Conservation (phyloP, 208 protist species). For the Crithidia bombi region DNA sequence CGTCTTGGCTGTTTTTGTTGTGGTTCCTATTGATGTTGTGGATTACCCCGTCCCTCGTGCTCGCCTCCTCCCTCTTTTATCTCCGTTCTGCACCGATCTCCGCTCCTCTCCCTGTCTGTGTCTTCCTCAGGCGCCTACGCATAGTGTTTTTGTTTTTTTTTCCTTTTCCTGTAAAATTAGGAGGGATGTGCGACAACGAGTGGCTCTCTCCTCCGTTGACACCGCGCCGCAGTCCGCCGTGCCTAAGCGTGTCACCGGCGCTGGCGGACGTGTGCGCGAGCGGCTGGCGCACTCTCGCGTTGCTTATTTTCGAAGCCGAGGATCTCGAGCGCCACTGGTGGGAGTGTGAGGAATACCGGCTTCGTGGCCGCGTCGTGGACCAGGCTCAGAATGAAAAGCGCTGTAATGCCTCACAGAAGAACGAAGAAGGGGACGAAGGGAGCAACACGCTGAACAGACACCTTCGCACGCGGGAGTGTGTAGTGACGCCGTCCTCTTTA, state of each 20-base stretch:
- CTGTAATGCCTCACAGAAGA: background rate
- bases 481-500: background rate
- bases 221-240: background rate
- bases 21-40: too few species aligned
- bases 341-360: background rate
- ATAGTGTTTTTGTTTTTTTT: background rate
- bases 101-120: slow-evolving; percentile 10
- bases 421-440: background rate
- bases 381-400: background rate
- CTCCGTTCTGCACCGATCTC: slow-evolving; percentile 8
- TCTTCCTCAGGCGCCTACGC: background rate
- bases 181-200: background rate
- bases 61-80: slow-evolving; percentile 13
- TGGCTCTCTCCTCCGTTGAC: background rate
- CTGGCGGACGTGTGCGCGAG: background rate
- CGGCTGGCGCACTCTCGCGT: background rate
- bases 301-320: slow-evolving; percentile 6
- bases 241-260: slow-evolving; percentile 2
- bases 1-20: too few species aligned
- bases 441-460: background rate
- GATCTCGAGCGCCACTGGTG: background rate
- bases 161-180: background rate
- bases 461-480: too few species aligned
- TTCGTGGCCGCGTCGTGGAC: background rate
- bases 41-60: background rate